These are phyloP conservation scores for Rhodamnia rubescens DNA, from an alignment of 345 rosid species.

Conservation along the genomic window DNA sequence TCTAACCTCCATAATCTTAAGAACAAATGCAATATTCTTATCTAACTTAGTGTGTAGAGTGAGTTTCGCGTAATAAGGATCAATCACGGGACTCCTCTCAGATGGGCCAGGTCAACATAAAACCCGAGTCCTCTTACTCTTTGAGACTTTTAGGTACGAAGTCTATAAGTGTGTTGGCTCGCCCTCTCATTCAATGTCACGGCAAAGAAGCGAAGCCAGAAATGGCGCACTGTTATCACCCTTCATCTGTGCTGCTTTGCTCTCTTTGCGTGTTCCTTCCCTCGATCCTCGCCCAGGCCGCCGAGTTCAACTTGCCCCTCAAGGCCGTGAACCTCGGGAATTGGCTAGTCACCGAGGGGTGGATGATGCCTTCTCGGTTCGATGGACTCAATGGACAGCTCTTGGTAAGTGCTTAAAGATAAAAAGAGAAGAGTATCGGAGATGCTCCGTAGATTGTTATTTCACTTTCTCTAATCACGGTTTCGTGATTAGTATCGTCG, in stretches of 20 bases:
- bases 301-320: background rate
- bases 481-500: background rate
- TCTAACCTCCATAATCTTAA: background rate
- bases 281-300: background rate
- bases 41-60: background rate
- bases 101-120: background rate
- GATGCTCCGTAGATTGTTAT: background rate
- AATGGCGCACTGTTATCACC: background rate
- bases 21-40: background rate
- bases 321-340: slow-evolving; percentile 13
- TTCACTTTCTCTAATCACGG: background rate
- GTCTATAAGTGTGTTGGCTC: background rate
- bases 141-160: background rate
- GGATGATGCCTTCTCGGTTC: background rate
- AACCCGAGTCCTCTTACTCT: background rate
- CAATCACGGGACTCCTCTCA: background rate
- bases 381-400: background rate
- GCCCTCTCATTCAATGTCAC: background rate
- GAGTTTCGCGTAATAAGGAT: background rate
- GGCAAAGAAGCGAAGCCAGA: background rate
- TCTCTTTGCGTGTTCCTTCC: background rate
- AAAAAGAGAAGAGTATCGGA: background rate
- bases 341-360: slow-evolving; percentile 12
- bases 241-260: background rate
- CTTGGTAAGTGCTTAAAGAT: background rate